These are phyloP conservation scores for Aspergillus sp. DNA, from an alignment of 2,329 filamentous ascomycete species.

Conservation along the genomic window DNA sequence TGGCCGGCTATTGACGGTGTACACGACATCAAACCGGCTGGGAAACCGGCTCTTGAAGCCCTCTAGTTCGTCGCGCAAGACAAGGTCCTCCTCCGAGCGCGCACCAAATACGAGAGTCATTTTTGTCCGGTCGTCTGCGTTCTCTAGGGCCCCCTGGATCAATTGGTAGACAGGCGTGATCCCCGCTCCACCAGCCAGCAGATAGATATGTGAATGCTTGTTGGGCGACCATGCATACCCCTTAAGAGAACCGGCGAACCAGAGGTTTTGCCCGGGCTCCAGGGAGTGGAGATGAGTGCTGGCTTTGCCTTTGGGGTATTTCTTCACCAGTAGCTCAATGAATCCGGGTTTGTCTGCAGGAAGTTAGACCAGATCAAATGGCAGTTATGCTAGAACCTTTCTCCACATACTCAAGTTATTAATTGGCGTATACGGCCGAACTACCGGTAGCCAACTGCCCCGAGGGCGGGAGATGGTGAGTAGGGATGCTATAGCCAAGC, in stretches of 20 bases:
- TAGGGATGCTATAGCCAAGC: slow-evolving; percentile 46
- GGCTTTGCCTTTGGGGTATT: slow-evolving; percentile 56
- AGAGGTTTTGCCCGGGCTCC: slow-evolving; percentile 51
- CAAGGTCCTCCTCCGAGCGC: slow-evolving; percentile 54
- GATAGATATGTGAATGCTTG: slow-evolving; percentile 44
- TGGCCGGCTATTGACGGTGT: slow-evolving; percentile 43
- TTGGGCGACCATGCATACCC: slow-evolving; percentile 47
- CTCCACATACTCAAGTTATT: slow-evolving; percentile 42
- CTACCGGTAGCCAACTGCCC: slow-evolving; percentile 48
- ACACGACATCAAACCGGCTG: slow-evolving; percentile 48
- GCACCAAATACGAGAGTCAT: slow-evolving; percentile 59
- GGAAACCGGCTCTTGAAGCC: slow-evolving; percentile 42
- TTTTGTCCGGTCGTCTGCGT: slow-evolving; percentile 53
- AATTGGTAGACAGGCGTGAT: slow-evolving; percentile 64
- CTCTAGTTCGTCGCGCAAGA: slow-evolving; percentile 49
- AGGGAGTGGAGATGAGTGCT: slow-evolving; percentile 59
- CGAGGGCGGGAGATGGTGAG: slow-evolving; percentile 52
- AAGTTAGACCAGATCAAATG: slow-evolving; percentile 2
- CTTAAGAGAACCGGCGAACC: slow-evolving; percentile 47
- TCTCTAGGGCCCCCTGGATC: slow-evolving; percentile 50
- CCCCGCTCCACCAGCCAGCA: slow-evolving; percentile 62
- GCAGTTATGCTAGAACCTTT: neutral
- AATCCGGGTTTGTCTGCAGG: slow-evolving; percentile 45
- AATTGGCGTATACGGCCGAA: slow-evolving; percentile 60
- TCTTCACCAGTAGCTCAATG: slow-evolving; percentile 58